Base-by-base conservation (phyloP, 192 early-diverging fungal species). In the Linnemannia hyalina region DNA sequence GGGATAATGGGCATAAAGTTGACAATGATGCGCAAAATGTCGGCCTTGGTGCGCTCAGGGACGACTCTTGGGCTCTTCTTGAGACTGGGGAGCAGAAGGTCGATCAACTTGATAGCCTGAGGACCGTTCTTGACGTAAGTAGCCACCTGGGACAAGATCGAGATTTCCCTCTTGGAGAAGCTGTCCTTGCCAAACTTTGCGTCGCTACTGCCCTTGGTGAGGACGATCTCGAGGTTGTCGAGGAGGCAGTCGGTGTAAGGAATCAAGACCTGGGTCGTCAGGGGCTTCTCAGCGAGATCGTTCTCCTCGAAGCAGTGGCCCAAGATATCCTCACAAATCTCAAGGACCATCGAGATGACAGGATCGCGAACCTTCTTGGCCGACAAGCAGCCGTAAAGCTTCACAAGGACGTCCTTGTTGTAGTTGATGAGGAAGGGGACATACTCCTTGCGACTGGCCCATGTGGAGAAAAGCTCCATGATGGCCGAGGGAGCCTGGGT, bases 401-500 rank as follows among this genome's bases (percentile, higher is more conserved):
- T 92, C 68, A 93, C 90, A 18, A 99, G 65, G 8, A 97, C 88
- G 6, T 88, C 81, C 4, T 86, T 75, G 78, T 96, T 92, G 79
- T 94, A 92, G 15, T 92, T 89, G 46, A 91, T 87, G 9, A 99
- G 89, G 83, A 92, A 98, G 0, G 82, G 9, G 1, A 93, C 85
- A 88, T 97, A 97, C 8, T 88, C 78, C 32, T 86, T 84, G 40
- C 92, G 89, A 47, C 90, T 88, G 9, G 97, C 90, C 98, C 98
- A 99, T 4, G 93, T 89, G 11, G 87, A 78, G 46, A 99, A 90
- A 52, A 99, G 87, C 75, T 94, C 91, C 89, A 98, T 89, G 35
- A 98, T 85, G 0, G 94, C 90, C 2, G 95, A 97, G 5, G 97
- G 93, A 55, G 94, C 92, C 86, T 99, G 98, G 7, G 97, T 97